These are phyloP conservation scores for Claviceps pusilla DNA, from an alignment of 2,329 filamentous ascomycete species.

Conservation along the genomic window DNA sequence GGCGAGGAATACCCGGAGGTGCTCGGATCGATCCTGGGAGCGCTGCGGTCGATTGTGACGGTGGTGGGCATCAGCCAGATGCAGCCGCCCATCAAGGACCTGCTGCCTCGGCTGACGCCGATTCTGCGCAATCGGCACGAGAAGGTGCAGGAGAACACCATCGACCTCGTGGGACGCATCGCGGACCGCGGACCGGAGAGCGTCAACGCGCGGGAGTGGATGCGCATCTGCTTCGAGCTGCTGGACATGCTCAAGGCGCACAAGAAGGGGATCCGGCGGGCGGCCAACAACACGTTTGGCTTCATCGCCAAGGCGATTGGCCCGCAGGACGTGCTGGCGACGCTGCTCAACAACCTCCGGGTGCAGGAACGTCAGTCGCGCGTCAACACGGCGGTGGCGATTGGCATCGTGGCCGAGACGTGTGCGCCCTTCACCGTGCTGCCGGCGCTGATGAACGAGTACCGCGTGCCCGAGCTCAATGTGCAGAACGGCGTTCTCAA, in stretches of 20 bases:
- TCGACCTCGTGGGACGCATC: conserved; percentile 93
- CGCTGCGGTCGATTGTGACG: conserved; percentile 87
- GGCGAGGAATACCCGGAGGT: conserved; percentile 98
- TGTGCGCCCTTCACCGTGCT: conserved; percentile 96
- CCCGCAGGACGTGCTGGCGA: conserved; percentile 90
- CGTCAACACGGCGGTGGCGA: conserved; percentile 95
- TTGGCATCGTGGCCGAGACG: conserved; percentile 95
- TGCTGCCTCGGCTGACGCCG: conserved; percentile 88
- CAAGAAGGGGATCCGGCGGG: conserved; percentile 96
- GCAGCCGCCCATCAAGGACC: conserved; percentile 94
- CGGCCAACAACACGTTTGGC: conserved; percentile 98
- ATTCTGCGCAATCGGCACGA: conserved; percentile 97
- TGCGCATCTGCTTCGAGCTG: conserved; percentile 98
- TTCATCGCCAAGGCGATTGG: conserved; percentile 99
- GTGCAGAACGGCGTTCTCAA: conserved; percentile 98
- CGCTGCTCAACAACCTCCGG: conserved; percentile 86
- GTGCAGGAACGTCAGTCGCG: conserved; percentile 96
- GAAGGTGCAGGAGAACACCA: conserved; percentile 98
- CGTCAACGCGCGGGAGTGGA: conserved; percentile 96
- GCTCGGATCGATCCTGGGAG: conserved; percentile 87
- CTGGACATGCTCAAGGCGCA: conserved; percentile 99
- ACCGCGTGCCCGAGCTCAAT: conserved; percentile 93
- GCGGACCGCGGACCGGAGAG: conserved; percentile 92
- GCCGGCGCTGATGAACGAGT: conserved; percentile 98
- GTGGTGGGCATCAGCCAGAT: conserved; percentile 96